Conservation (phyloP, 495 filamentous ascomycete genomes). For the Trichocladium uniseriatum region DNA sequence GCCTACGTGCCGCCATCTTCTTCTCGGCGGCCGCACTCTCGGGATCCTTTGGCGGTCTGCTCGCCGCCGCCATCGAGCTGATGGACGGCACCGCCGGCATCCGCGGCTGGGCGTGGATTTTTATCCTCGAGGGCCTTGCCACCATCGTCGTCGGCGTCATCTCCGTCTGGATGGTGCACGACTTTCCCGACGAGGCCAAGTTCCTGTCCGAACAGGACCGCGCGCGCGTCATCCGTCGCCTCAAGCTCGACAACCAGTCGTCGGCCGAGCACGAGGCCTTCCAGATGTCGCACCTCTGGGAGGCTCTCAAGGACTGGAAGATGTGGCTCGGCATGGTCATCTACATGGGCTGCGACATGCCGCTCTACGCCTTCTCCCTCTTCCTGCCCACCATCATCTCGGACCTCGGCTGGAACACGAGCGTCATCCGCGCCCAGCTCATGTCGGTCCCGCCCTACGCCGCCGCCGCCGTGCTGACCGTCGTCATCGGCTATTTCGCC, state of each 20-base stretch:
- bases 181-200: slow-evolving; percentile 75
- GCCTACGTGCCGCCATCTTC: slow-evolving; percentile 67
- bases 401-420: slow-evolving; percentile 56
- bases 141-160: slow-evolving; percentile 64
- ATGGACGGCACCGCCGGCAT: slow-evolving; percentile 63
- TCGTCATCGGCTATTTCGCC: slow-evolving; percentile 65
- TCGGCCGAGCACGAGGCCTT: slow-evolving; percentile 75
- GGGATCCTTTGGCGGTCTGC: slow-evolving; percentile 77
- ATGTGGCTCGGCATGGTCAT: slow-evolving; percentile 68
- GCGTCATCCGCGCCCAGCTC: slow-evolving; percentile 61
- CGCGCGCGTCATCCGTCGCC: slow-evolving; percentile 59
- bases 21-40: slow-evolving; percentile 80
- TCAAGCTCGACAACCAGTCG: slow-evolving; percentile 67
- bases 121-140: slow-evolving; percentile 66
- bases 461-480: slow-evolving; percentile 67
- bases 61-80: slow-evolving; percentile 66
- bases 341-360: slow-evolving; percentile 67
- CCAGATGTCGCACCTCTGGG: slow-evolving; percentile 66
- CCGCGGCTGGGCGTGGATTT: slow-evolving; percentile 79
- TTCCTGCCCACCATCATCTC: slow-evolving; percentile 82
- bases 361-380: slow-evolving; percentile 83
- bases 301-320: slow-evolving; percentile 76
- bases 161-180: slow-evolving; percentile 79
- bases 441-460: slow-evolving; percentile 85
- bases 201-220: slow-evolving; percentile 70